phyloP scores from a whole-genome alignment of 1,284 basidiomycete species.

The Mrakiaceae sp. region DNA sequence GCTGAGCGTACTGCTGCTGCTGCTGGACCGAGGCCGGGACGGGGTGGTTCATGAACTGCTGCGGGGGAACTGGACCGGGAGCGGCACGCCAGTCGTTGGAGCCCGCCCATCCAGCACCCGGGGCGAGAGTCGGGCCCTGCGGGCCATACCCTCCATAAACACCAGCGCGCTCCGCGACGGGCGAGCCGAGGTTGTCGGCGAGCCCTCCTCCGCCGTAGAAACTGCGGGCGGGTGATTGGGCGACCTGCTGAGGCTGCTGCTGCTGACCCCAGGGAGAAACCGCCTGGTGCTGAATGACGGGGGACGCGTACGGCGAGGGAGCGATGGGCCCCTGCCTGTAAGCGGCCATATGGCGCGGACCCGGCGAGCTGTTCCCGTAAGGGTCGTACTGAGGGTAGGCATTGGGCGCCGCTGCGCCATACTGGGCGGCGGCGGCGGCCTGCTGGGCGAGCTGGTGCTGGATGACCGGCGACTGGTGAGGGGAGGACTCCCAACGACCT shows the following conservation, averaged over 20 bases:
- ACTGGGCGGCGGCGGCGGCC: neutral
- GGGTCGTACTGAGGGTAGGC: no score
- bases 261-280: constrained; percentile 12
- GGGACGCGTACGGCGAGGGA: constrained; percentile 12
- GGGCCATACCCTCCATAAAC: no score
- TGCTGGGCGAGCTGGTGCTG: constrained; percentile 14
- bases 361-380: neutral
- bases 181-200: neutral
- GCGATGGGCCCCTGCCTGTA: neutral
- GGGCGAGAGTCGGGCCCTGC: neutral
- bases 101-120: constrained; percentile 10
- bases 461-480: constrained; percentile 1
- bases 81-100: constrained; percentile 12
- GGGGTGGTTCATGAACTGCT: constrained; percentile 10
- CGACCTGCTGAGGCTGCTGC: neutral
- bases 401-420: no score
- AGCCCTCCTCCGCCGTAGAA: neutral
- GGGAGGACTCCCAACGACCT: constrained; percentile 2
- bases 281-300: constrained; percentile 12
- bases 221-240: neutral
- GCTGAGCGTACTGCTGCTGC: constrained; percentile 14
- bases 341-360: constrained; percentile 8
- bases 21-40: constrained; percentile 10
- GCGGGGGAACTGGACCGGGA: constrained; percentile 8
- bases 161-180: no score